phyloP scores from a whole-genome alignment of 1,139 yeast species.

The Diutina siamensis region DNA sequence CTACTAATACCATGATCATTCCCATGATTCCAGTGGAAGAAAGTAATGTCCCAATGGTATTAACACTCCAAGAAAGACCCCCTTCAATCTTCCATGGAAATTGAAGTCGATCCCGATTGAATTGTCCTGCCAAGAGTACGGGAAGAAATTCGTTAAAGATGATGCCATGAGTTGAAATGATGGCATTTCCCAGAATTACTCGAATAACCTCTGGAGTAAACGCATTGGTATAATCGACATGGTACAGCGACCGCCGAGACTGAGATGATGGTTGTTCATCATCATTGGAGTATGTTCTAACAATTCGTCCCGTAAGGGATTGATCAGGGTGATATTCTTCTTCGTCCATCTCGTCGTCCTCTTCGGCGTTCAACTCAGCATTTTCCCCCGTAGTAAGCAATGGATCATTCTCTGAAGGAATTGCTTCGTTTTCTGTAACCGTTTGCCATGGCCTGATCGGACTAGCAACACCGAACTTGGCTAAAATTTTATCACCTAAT shows the following conservation, averaged over 20 bases:
- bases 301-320: background rate
- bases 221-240: background rate
- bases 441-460: background rate
- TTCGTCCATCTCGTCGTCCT: constrained; percentile 6
- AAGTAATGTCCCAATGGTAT: constrained; percentile 11
- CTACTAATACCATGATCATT: constrained; percentile 10
- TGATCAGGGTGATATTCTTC: background rate
- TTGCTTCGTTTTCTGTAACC: background rate
- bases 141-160: constrained; percentile 50
- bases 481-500: constrained; percentile 30
- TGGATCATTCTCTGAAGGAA: background rate
- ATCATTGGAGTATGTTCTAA: background rate
- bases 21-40: constrained; percentile 12
- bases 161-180: constrained; percentile 39
- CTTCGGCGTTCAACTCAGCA: background rate
- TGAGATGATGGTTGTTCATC: background rate
- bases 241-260: constrained; percentile 6
- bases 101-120: constrained; percentile 20
- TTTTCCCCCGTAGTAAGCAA: background rate
- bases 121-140: constrained; percentile 42
- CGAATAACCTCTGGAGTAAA: constrained; percentile 25
- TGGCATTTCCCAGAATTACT: constrained; percentile 29
- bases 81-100: constrained; percentile 21
- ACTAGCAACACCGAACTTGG: background rate
- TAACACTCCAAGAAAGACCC: constrained; percentile 17